Conservation (phyloP, 495 filamentous ascomycete genomes). For the Cetradonia linearis region DNA sequence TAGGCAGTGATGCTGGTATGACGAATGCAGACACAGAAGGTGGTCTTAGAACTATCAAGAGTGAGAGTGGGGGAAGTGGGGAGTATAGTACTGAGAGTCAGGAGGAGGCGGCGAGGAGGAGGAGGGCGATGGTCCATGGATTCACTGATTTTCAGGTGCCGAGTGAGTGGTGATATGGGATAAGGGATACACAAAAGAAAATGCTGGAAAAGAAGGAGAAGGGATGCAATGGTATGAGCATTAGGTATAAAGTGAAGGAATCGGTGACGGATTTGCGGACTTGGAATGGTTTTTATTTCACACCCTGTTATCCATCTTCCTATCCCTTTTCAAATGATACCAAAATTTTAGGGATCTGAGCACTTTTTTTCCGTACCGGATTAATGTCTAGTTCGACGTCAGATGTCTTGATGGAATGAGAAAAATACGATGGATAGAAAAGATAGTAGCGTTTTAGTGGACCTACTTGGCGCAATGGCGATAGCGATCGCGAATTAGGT, state of each 20-base stretch:
- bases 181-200: not conserved
- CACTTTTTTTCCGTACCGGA: not conserved
- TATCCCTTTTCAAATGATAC: conserved; percentile 10
- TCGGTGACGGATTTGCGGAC: not conserved
- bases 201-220: too few species aligned
- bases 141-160: conserved; percentile 26
- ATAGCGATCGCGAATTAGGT: too few species aligned
- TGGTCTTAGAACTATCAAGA: conserved; percentile 10
- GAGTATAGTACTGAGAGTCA: conserved; percentile 19
- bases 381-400: conserved; percentile 5
- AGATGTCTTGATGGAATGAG: too few species aligned
- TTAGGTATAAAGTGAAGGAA: not conserved
- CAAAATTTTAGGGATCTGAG: conserved; percentile 6
- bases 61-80: conserved; percentile 13
- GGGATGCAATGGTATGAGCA: not conserved
- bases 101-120: conserved; percentile 20
- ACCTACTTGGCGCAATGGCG: too few species aligned
- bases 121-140: conserved; percentile 25
- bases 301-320: not conserved
- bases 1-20: conserved; percentile 19
- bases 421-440: too few species aligned
- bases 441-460: too few species aligned
- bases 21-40: conserved; percentile 15
- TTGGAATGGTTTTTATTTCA: not conserved
- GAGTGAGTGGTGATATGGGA: conserved; percentile 22